Percentiles rank a stretch among this genome's conserved stretches.
Conservation (phyloP, 1,284 basidiomycete genomes). For the Ganoderma lucidum region DNA sequence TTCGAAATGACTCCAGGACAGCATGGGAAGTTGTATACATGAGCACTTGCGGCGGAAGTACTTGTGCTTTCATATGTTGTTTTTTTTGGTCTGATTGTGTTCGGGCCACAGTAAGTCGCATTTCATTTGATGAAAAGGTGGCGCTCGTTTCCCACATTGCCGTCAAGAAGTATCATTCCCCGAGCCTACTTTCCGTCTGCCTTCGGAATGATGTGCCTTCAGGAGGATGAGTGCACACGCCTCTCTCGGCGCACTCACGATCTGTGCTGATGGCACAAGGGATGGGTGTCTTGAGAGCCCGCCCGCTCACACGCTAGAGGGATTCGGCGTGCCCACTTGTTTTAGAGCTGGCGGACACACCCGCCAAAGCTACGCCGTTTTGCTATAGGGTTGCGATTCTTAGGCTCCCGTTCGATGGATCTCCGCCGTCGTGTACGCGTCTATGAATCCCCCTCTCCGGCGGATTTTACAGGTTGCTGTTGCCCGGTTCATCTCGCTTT, state of each 20-base stretch:
- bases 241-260: neutral
- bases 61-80: neutral
- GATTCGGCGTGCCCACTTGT: neutral
- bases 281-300: neutral
- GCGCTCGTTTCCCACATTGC: neutral
- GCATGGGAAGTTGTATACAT: neutral
- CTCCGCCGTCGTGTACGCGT: neutral
- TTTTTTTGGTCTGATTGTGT: slow-evolving; percentile 1
- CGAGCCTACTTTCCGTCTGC: neutral
- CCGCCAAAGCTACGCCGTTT: neutral
- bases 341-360: neutral
- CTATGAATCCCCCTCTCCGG: neutral
- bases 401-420: neutral
- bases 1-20: neutral
- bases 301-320: neutral
- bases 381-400: neutral
- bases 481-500: neutral
- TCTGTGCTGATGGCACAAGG: neutral
- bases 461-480: neutral
- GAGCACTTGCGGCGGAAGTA: neutral
- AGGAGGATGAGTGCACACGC: neutral
- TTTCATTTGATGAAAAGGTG: neutral
- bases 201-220: neutral
- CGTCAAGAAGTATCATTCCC: neutral
- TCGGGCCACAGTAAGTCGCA: neutral